Base-by-base conservation (phyloP, 345 rosid species). In the Gossypium thurberi region DNA sequence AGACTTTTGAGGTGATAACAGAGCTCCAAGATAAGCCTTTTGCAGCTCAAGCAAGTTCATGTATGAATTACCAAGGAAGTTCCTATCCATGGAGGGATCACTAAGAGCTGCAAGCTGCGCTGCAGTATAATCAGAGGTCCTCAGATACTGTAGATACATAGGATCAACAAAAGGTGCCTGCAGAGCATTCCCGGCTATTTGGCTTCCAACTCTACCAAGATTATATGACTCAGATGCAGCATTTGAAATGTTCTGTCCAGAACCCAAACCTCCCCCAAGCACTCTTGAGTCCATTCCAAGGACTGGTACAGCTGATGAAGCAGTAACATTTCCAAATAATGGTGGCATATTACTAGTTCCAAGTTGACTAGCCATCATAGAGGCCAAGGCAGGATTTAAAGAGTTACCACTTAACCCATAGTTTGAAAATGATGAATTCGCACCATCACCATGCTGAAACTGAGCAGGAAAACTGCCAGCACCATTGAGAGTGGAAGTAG, bases 211-310 rank as follows among this genome's bases (percentile, higher is more conserved):
- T 74, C 87, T 77, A 75, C 81, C 78, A 28, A 83, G 85, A 79
- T 82, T 83, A 66, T 72, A 83, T 2, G 85, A 76, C 25, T 82
- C 92, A 20, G 87, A 62, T 55, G 78, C 78, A 60, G 78, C 62
- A 72, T 71, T 77, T 18, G 78, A 74, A n/a, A 82, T 70, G 78
- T 78, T 81, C 48, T 85, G 84, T 71, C 91, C 91, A 28, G 89
- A 66, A 37, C 77, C 81, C 50, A 77, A 75, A 71, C 87, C 87
- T 68, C 93, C 91, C 14, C 86, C 92, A 50, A 89, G 79, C 43
- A 83, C 66, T 77, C 97, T 85, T 0, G 91, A 78, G 66, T 93
- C 95, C 83, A 88, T 65, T 75, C 92, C 94, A 68, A 89, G 79
- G n/a, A 70, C 72, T 18, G 78, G 89, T 84, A 86, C 43, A 69